Conservation (phyloP, 179 eudicot species). For the Spergularia azorica region DNA sequence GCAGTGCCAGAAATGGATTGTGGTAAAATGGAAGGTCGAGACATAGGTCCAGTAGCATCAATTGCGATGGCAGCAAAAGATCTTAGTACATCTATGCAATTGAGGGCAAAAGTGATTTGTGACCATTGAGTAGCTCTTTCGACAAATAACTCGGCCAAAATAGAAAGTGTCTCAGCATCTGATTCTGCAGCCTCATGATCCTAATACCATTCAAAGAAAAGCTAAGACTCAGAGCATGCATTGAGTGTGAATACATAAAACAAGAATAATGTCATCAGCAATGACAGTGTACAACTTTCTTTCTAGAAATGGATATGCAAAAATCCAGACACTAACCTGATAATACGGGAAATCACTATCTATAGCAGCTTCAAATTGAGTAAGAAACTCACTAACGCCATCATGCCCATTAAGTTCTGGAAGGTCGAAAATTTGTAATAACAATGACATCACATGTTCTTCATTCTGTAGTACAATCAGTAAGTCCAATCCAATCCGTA, state of each 20-base stretch:
- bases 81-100: slow-evolving; percentile 77
- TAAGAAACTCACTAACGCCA: slow-evolving; percentile 73
- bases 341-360: slow-evolving; percentile 90
- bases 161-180: slow-evolving; percentile 78
- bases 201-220: slow-evolving; percentile 41
- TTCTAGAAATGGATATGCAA: slow-evolving; percentile 1
- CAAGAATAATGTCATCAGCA: neutral
- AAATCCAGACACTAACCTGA: slow-evolving; percentile 59
- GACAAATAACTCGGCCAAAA: slow-evolving; percentile 74
- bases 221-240: neutral
- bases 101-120: slow-evolving; percentile 64
- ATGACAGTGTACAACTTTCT: neutral
- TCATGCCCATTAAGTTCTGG: slow-evolving; percentile 60
- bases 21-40: slow-evolving; percentile 69
- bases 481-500: slow-evolving; percentile 69
- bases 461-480: slow-evolving; percentile 55
- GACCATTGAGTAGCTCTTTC: slow-evolving; percentile 83
- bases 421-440: slow-evolving; percentile 57
- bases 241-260: neutral
- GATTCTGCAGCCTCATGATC: slow-evolving; percentile 69
- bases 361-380: slow-evolving; percentile 91
- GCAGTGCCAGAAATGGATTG: slow-evolving; percentile 35
- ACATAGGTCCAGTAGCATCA: slow-evolving; percentile 71
- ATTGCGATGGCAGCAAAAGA: slow-evolving; percentile 77
- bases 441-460: slow-evolving; percentile 39